phyloP scores from a whole-genome alignment of 306 rosid genomes.

The Lathyrus aphaca region DNA sequence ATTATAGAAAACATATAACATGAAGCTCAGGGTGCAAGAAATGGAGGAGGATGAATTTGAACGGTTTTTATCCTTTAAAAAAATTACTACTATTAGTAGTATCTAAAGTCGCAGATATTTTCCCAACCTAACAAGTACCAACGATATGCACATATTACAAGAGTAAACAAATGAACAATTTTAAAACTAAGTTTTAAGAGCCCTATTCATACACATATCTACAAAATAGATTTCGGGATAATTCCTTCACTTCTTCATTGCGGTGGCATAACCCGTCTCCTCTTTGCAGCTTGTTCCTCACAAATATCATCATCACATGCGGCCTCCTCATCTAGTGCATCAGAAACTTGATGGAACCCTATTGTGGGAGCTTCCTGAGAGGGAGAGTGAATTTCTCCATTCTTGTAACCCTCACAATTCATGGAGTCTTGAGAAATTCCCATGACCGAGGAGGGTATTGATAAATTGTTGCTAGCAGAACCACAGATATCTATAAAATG shows the following conservation, averaged over 20 bases:
- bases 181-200: constrained; percentile 14
- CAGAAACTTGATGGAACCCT: constrained; percentile 33
- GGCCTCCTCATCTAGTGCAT: constrained; percentile 31
- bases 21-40: background rate
- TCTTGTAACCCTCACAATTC: constrained; percentile 31
- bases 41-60: background rate
- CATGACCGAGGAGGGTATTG: constrained; percentile 10
- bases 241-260: constrained; percentile 27
- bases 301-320: constrained; percentile 39
- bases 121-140: constrained; percentile 17
- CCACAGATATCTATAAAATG: constrained; percentile 28
- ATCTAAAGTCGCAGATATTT: constrained; percentile 27
- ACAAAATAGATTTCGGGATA: constrained; percentile 34
- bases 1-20: background rate
- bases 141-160: constrained; percentile 40
- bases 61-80: background rate
- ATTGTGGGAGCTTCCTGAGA: constrained; percentile 38
- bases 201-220: constrained; percentile 25
- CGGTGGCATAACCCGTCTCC: constrained; percentile 42
- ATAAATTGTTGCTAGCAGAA: constrained; percentile 37
- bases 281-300: constrained; percentile 64
- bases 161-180: constrained; percentile 21
- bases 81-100: background rate
- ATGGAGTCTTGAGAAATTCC: constrained; percentile 41
- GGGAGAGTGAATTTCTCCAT: constrained; percentile 32